Evolutionary conservation across 371 early-diverging fungal species (phyloP).

Genomic region (Actinomortierella ambigua): DNA sequence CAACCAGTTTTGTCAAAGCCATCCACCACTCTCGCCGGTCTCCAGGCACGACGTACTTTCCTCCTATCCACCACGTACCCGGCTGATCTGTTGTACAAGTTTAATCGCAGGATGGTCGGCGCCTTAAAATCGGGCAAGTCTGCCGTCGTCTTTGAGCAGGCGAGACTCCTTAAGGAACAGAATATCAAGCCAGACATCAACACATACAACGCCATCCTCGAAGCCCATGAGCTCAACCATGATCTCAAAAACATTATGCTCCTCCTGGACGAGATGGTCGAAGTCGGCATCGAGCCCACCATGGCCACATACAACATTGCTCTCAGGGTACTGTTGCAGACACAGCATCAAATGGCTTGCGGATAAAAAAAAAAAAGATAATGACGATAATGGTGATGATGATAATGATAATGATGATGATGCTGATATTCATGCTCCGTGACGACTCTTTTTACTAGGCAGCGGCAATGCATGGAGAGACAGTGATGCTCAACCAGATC

Average conservation of each 20-base stretch:
- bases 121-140: too few relatives aligned
- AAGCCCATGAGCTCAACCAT: conserved; percentile 31
- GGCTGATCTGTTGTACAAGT: conserved; percentile 13
- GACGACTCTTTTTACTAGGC: conserved; percentile 32
- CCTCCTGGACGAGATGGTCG: conserved; percentile 50
- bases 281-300: conserved; percentile 33
- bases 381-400: too few relatives aligned
- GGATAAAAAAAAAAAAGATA: too few relatives aligned
- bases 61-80: conserved; percentile 13
- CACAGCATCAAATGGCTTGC: too few relatives aligned
- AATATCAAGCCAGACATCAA: conserved; percentile 37
- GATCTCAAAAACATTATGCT: conserved; percentile 21
- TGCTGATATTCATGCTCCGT: too few relatives aligned
- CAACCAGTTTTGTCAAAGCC: too few relatives aligned
- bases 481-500: conserved; percentile 25
- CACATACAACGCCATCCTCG: conserved; percentile 26
- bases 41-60: neutral
- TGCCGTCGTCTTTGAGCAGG: neutral
- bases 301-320: conserved; percentile 43
- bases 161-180: conserved; percentile 13
- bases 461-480: conserved; percentile 32
- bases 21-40: too few relatives aligned
- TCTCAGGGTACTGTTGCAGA: conserved; percentile 26
- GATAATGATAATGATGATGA: too few relatives aligned
- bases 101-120: conserved; percentile 18